Percentiles rank a stretch among this genome's conserved stretches.
phyloP scores from a whole-genome alignment of 1,284 basidiomycete genomes.

The Trichosporon ovoides region DNA sequence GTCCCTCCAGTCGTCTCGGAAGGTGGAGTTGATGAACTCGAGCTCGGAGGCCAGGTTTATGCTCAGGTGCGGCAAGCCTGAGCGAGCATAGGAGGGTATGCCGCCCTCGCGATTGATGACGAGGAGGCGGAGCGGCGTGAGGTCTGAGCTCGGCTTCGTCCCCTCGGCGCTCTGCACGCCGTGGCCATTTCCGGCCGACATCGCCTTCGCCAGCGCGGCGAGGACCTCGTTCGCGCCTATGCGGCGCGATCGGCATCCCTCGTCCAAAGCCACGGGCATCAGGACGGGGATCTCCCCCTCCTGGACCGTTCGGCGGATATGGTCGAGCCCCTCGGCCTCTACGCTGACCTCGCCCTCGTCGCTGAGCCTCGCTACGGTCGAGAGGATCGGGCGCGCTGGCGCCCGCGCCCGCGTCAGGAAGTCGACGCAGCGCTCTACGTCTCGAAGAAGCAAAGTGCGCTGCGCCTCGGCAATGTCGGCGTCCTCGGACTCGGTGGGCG shows the following conservation, averaged over 20 bases:
- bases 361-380: conserved; percentile 69
- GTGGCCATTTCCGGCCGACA: too few relatives aligned
- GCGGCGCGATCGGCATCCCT: conserved; percentile 77
- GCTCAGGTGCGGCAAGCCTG: conserved; percentile 88
- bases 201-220: conserved; percentile 69
- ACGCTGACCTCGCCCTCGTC: conserved; percentile 40
- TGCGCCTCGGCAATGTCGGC: conserved; percentile 33
- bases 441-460: conserved; percentile 69
- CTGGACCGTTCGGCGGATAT: conserved; percentile 78
- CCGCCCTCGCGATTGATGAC: conserved; percentile 97
- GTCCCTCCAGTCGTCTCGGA: conserved; percentile 67
- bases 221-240: conserved; percentile 88
- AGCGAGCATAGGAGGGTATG: conserved; percentile 92
- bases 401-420: conserved; percentile 79
- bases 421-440: conserved; percentile 77
- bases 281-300: conserved; percentile 95
- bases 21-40: conserved; percentile 79
- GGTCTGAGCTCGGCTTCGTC: too few relatives aligned
- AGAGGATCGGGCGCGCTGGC: conserved; percentile 77
- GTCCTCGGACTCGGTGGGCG: conserved; percentile 56
- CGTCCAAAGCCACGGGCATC: conserved; percentile 88
- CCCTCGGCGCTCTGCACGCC: too few relatives aligned
- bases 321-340: conserved; percentile 66
- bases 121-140: conserved; percentile 89
- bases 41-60: conserved; percentile 91